These are phyloP conservation scores for Nasturtium officinale DNA, from an alignment of 345 rosid species.

Conservation along the genomic window DNA sequence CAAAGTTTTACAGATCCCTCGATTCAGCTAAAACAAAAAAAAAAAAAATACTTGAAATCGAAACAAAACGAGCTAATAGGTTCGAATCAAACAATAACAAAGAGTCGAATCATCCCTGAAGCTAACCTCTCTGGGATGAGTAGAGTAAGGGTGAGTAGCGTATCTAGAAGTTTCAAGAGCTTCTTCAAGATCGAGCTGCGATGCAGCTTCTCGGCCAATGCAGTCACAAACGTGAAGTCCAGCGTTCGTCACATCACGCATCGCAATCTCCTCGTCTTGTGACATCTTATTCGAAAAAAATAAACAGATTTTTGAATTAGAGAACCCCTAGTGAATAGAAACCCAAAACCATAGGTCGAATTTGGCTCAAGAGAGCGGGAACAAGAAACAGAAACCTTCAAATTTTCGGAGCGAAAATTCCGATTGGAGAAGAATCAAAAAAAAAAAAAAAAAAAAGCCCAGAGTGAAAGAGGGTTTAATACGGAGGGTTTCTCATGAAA, in stretches of 20 bases:
- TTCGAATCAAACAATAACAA: background rate
- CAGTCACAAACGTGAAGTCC: conserved; percentile 78
- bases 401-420: conserved; percentile 15
- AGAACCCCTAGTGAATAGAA: conserved; percentile 28
- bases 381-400: conserved; percentile 23
- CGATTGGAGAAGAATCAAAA: conserved; percentile 18
- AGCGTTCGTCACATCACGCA: conserved; percentile 84
- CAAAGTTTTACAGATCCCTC: background rate
- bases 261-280: conserved; percentile 73
- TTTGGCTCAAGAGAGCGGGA: conserved; percentile 39
- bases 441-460: conserved; percentile 20
- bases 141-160: conserved; percentile 86
- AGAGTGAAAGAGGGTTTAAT: conserved; percentile 37
- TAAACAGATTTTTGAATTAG: conserved; percentile 5
- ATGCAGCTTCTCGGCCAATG: conserved; percentile 76
- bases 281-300: conserved; percentile 49
- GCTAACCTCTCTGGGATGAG: conserved; percentile 84
- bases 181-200: conserved; percentile 88
- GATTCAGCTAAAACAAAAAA: background rate
- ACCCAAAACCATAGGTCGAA: conserved; percentile 41
- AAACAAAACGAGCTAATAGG: conserved; percentile 24
- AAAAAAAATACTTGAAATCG: background rate
- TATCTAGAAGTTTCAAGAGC: conserved; percentile 92
- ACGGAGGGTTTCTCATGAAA: conserved; percentile 28
- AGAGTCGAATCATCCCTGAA: background rate